Evolutionary conservation across 75 land plant genomes (phyloP).

Genomic region (Azolla pinnata): DNA sequence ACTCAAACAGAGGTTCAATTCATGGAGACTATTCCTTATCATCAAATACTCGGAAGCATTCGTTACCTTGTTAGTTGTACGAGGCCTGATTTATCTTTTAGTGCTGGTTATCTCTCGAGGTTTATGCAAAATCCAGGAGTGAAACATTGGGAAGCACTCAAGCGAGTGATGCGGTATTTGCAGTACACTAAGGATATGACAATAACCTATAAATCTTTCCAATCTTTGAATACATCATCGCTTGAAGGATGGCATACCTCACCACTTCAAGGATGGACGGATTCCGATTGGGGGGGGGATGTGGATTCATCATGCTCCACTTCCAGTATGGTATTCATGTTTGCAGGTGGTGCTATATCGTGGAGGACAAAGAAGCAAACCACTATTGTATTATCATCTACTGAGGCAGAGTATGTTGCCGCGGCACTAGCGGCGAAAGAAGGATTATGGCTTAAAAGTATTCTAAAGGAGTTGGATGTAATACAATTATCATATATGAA

Average conservation of each 20-base stretch:
- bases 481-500: not conserved
- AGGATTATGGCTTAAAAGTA: slow-evolving; percentile 14
- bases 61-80: slow-evolving; percentile 7
- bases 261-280: not conserved
- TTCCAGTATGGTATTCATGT: slow-evolving; percentile 5
- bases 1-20: slow-evolving; percentile 1
- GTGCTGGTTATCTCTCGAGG: not conserved
- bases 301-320: slow-evolving; percentile 1
- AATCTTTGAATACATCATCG: too few species aligned
- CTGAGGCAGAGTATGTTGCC: slow-evolving; percentile 10
- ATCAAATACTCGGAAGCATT: slow-evolving; percentile 6
- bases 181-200: slow-evolving; percentile 1
- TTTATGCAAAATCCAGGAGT: slow-evolving; percentile 4
- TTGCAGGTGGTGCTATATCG: slow-evolving; percentile 8
- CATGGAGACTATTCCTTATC: slow-evolving; percentile 2
- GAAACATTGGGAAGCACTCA: slow-evolving; percentile 10
- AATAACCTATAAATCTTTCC: not conserved
- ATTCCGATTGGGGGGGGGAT: slow-evolving; percentile 14
- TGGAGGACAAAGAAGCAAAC: slow-evolving; percentile 15
- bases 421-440: slow-evolving; percentile 7
- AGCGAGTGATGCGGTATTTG: slow-evolving; percentile 11
- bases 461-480: slow-evolving; percentile 6
- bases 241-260: not conserved
- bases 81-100: slow-evolving; percentile 4
- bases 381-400: slow-evolving; percentile 3